Conservation (phyloP, 2,329 filamentous ascomycete species). For the Tolypocladium inflatum region DNA sequence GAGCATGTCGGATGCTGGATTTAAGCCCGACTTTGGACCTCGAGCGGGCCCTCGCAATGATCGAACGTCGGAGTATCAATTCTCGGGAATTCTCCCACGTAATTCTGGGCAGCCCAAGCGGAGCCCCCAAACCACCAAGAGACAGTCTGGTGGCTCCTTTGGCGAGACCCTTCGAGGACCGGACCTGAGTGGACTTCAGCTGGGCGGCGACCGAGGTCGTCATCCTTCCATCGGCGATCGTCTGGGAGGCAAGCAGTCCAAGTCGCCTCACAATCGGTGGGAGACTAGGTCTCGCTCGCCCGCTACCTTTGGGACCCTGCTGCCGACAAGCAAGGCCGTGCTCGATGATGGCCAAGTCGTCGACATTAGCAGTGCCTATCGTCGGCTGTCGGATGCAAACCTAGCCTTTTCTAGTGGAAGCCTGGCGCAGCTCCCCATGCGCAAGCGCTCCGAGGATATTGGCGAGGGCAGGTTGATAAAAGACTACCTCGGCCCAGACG, state of each 20-base stretch:
- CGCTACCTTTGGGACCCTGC: slow-evolving; percentile 14
- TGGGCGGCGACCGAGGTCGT: slow-evolving; percentile 35
- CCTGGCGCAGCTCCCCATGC: slow-evolving; percentile 50
- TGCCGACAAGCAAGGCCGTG: slow-evolving; percentile 29
- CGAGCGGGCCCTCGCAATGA: slow-evolving; percentile 22
- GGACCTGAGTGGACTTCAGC: slow-evolving; percentile 39
- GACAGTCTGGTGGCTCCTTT: slow-evolving; percentile 28
- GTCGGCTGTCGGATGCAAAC: slow-evolving; percentile 62
- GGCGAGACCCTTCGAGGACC: slow-evolving; percentile 44
- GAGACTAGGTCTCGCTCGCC: slow-evolving; percentile 28
- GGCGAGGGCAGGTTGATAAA: slow-evolving; percentile 53
- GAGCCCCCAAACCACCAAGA: slow-evolving; percentile 8
- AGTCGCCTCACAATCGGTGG: slow-evolving; percentile 42
- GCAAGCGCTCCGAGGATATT: slow-evolving; percentile 36
- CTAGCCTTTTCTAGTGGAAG: slow-evolving; percentile 54
- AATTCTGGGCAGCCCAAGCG: slow-evolving; percentile 38
- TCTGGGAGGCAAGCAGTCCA: slow-evolving; percentile 32
- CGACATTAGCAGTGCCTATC: slow-evolving; percentile 61
- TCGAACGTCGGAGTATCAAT: slow-evolving; percentile 48
- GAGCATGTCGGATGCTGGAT: slow-evolving; percentile 45
- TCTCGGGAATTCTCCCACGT: slow-evolving; percentile 47
- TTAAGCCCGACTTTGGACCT: slow-evolving; percentile 37
- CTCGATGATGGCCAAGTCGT: slow-evolving; percentile 53
- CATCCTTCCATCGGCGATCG: slow-evolving; percentile 28
- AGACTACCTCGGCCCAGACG: slow-evolving; percentile 56